Percentiles rank a stretch among this genome's conserved stretches.
Evolutionary conservation across 495 filamentous ascomycete genomes (phyloP).

Genomic region (Clohesyomyces aquaticus): DNA sequence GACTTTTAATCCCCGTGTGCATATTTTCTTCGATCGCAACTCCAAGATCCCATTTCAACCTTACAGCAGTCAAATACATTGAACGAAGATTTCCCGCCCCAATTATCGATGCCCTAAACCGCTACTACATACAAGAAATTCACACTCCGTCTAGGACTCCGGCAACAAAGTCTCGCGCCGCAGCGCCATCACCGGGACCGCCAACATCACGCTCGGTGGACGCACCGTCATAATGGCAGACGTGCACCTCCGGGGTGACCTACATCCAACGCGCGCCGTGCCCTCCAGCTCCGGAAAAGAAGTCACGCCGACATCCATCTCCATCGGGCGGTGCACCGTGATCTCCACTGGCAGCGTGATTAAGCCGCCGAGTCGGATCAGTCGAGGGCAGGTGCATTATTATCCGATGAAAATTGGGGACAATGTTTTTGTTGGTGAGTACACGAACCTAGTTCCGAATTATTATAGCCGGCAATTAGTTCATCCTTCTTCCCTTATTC

Average conservation of each 20-base stretch:
- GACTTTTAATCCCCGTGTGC: not conserved
- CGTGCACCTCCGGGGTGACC: conserved; percentile 89
- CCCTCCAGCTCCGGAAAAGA: conserved; percentile 49
- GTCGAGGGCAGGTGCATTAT: conserved; percentile 65
- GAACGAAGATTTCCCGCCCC: no score
- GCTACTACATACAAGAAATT: no score
- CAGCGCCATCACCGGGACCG: conserved; percentile 85
- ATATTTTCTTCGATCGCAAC: no score
- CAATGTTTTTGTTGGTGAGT: conserved; percentile 90
- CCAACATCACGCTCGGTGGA: conserved; percentile 96
- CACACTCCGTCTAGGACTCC: conserved; percentile 66
- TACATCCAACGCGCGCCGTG: conserved; percentile 30
- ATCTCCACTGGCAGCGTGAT: conserved; percentile 73
- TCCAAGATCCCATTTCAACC: no score
- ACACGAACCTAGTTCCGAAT: no score
- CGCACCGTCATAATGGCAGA: conserved; percentile 93
- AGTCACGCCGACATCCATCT: conserved; percentile 65
- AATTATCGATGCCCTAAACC: no score
- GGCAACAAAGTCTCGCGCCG: conserved; percentile 98
- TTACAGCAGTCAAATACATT: no score
- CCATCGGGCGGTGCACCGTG: conserved; percentile 86
- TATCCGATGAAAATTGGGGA: conserved; percentile 89
- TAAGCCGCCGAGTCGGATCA: conserved; percentile 74
- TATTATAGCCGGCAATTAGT: no score
- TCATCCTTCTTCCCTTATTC: conserved; percentile 13